Evolutionary conservation across 108 stramenopile genomes (phyloP), one percentile per base, ranked within the genome.

Genomic region (Nitzschia sp.): DNA sequence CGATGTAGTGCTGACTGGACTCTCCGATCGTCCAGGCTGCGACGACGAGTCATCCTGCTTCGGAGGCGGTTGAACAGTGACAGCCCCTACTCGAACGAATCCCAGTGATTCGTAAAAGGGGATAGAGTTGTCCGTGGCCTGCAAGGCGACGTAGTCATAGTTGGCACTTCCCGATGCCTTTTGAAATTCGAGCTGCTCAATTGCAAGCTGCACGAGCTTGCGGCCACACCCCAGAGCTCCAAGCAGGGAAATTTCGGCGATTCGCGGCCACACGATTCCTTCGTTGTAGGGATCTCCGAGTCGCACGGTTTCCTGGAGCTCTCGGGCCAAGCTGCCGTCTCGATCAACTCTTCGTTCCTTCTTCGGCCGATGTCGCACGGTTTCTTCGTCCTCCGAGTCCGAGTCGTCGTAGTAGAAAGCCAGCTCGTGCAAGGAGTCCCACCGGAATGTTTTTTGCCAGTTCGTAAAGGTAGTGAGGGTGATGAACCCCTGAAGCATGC

Each of bases 81-180:
- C 65, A 19, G 85, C 89, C 17, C 96, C 96, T 0, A 96, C 93
- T 27, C 96, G 86, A 16, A 80, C 69, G 72, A 96, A 96, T 0
- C 93, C 96, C 56, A 90, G 72, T 2, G 82, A 80, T 73, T 96
- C 96, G 59, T 96, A 96, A 69, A 96, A 96, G 16, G 88, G 80
- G 55, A 96, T 87, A 3, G 92, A 90, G 53, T 92, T 93, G 25
- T 94, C 88, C 8, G 96, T 96, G 19, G 96, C 93, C 69, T 94
- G 93, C 59, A 96, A 58, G 2, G 88, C 89, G 9, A 92, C 64
- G 71, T 89, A 96, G 58, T 96, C 89, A 71, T 94, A 96, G 45
- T 94, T 89, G 44, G 73, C 77, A 47, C 71, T 46, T 0, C 72
- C 68, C 8, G 79, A 73, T 31, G 89, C 69, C 33, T 69, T 77